Base-by-base conservation (phyloP, 257 asterid genomes). In the Orobanche coerulescens region DNA sequence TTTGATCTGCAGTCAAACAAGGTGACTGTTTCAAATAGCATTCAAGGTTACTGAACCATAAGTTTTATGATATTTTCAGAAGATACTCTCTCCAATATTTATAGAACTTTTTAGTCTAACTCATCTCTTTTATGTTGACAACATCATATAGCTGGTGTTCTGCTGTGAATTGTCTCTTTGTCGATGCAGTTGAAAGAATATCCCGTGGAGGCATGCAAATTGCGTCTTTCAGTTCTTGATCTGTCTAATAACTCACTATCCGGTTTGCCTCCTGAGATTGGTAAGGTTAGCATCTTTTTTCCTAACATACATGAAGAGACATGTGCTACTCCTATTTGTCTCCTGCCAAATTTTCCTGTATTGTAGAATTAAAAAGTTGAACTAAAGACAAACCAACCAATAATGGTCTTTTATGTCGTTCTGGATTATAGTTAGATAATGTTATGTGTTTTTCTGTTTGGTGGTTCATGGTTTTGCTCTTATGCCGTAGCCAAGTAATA, bases 1-100 rank as follows among this genome's bases (percentile, higher is more conserved):
- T 84, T 92, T 75, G 94, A 92, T 81, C 88, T 92, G 78, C 98
- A 89, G 70, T 88, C 97, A 69, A 92, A 92, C 75, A 92, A 84
- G 97, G 98, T 92, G 57, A 15, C 30, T 70, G 9, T 49, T 47
- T n/a, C 33, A 68, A 50, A 5, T 59, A 47, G 16, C 70, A 62
- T 52, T 54, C 25, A n/a, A 39, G 37, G 19, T 57, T 71, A 5
- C 58, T 65, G 53, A 18, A 20, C 54, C 54, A 47, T 19, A 47
- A 47, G 28, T 19, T 46, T 20, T 19, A 3, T 47, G 12, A 18
- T 47, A 18, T 10, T 47, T 20, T 47, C n/a, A 20, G 54, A 47
- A 47, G 28, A 47, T n/a, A 19, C 28, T 46, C 24, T 53, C 60
- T 53, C 42, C 23, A 4, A 18, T 46, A 15, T 52, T 22, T 51